Conservation (phyloP, 2,329 filamentous ascomycete genomes). For the Exophiala viscosa region DNA sequence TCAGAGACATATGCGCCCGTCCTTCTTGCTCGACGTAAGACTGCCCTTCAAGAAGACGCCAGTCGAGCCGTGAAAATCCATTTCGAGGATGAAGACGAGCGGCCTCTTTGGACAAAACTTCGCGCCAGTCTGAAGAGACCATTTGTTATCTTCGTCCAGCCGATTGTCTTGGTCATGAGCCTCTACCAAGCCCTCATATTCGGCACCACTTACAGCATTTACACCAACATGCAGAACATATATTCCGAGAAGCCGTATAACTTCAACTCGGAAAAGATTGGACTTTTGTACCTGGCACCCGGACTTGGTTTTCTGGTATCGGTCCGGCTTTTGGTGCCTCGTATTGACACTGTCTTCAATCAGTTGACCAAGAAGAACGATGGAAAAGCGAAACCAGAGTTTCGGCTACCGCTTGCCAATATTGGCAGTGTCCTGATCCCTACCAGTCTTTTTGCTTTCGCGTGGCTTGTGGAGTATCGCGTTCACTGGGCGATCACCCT, state of each 20-base stretch:
- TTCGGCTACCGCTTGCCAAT: conserved; percentile 52
- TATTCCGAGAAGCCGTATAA: conserved; percentile 51
- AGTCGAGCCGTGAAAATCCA: conserved; percentile 13
- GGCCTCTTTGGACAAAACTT: conserved; percentile 29
- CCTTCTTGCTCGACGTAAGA: conserved; percentile 54
- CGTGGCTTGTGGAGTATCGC: conserved; percentile 51
- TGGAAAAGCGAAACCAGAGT: conserved; percentile 44
- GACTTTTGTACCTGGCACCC: conserved; percentile 57
- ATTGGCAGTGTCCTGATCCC: conserved; percentile 41
- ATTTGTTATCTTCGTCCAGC: conserved; percentile 52
- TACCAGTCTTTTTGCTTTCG: conserved; percentile 47
- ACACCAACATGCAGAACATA: conserved; percentile 55
- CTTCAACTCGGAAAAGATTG: conserved; percentile 50
- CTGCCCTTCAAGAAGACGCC: conserved; percentile 44
- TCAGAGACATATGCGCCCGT: conserved; percentile 61
- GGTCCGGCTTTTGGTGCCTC: conserved; percentile 41
- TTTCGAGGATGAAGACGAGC: conserved; percentile 22
- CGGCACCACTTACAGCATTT: conserved; percentile 57
- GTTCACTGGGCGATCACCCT: conserved; percentile 50
- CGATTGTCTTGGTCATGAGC: conserved; percentile 55
- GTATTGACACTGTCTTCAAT: conserved; percentile 44
- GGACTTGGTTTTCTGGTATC: conserved; percentile 56
- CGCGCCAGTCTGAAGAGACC: conserved; percentile 47
- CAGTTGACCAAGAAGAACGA: conserved; percentile 28
- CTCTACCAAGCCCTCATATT: conserved; percentile 54